Evolutionary conservation across 805 yeast species (phyloP), one percentile per base, ranked within the genome.

Genomic region (Sugiyamaella boreocaroliniensis): DNA sequence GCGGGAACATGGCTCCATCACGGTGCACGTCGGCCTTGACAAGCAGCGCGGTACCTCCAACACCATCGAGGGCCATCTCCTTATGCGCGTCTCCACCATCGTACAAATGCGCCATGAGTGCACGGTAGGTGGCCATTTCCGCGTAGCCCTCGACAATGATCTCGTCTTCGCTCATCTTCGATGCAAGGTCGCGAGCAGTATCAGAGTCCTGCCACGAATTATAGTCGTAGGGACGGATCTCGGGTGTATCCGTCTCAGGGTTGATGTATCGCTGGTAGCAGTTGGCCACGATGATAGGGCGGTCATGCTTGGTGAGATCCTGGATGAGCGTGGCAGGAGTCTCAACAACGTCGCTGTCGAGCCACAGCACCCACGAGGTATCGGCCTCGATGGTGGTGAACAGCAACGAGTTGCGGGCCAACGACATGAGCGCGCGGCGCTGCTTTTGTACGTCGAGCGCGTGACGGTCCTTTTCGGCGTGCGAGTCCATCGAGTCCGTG

Each of bases 1-100:
- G 87, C 15, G 99, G 99, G 80, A 93, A 93, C 97, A 93, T 92
- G 51, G 98, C 98, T 49, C 99, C 99, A 69, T 93, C 99, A 68
- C 99, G 79, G 71, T 93, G 99, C 50, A 93, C 99, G 61, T 90
- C 97, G 10, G 97, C 96, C 66, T 92, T 89, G 29, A 93, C 99
- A 71, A 93, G 68, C 32, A 95, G 83, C 43, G 97, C 95, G 19
- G 97, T 96, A 57, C 97, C 98, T 50, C 99, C 99, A 53, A 93
- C 98, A 67, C 99, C 99, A 68, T 93, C 98, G 55, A 93, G 76
- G 45, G 79, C 80, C 86, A 93, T 85, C 65, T 84, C 92, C 2
- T 82, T 77, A 58, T 77, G 74, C 53, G 81, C 81, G 34, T 82
- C 83, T 26, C 86, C 93, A 7, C 75, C 71, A 62, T 85, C 86